Conservation (phyloP, 192 early-diverging fungal species). For the Gamsiella multidivaricata region DNA sequence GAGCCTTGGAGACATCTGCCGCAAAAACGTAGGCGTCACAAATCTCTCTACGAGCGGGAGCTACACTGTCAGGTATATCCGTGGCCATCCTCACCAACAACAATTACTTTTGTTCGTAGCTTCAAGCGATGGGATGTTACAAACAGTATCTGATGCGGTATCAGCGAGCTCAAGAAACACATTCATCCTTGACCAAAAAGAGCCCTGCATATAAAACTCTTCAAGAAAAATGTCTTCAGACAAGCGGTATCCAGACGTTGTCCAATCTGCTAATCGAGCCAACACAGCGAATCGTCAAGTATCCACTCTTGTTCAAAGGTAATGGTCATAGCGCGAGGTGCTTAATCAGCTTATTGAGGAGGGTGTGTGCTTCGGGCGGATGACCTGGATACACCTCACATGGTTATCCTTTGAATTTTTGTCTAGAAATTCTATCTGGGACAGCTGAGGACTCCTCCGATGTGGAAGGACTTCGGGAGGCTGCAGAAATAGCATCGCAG, state of each 20-base stretch:
- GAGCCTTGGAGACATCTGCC: constrained; percentile 29
- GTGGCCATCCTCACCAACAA: no score
- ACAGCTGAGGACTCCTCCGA: constrained; percentile 12
- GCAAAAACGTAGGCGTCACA: constrained; percentile 16
- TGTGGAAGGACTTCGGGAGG: constrained; percentile 19
- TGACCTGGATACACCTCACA: background rate
- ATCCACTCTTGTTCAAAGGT: constrained; percentile 43
- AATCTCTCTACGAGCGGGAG: background rate
- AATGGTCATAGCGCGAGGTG: background rate
- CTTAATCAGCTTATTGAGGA: no score
- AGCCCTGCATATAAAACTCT: constrained; percentile 2
- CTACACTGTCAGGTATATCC: no score
- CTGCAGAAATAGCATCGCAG: constrained; percentile 26
- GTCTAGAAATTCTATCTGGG: constrained; percentile 23
- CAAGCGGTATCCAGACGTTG: background rate
- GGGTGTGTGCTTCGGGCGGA: no score
- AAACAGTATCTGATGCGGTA: constrained; percentile 35
- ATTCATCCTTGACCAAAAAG: constrained; percentile 7
- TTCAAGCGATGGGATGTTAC: constrained; percentile 28
- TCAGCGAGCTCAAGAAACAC: constrained; percentile 10
- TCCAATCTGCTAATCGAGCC: constrained; percentile 33
- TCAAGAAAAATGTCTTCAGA: constrained; percentile 20
- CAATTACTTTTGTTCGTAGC: constrained; percentile 6
- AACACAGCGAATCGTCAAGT: constrained; percentile 39
- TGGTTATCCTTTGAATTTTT: background rate